Conservation (phyloP, 1,284 basidiomycete species). For the Naganishia liquefaciens region DNA sequence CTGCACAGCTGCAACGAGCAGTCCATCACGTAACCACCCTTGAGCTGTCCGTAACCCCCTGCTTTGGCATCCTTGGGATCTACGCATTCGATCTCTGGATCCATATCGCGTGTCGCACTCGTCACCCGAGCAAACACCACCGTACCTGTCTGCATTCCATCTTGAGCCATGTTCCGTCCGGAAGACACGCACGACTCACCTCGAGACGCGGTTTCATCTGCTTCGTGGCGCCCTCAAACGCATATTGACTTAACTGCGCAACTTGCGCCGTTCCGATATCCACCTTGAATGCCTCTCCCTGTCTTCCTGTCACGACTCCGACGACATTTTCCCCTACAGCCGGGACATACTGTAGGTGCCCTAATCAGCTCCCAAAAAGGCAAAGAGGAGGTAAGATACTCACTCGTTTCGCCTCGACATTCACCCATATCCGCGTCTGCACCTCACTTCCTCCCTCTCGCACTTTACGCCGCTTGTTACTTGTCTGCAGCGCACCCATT, state of each 20-base stretch:
- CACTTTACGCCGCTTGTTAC: conserved; percentile 32
- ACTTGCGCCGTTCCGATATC: conserved; percentile 57
- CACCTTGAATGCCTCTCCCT: conserved; percentile 58
- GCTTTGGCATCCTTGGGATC: conserved; percentile 56
- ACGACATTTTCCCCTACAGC: conserved; percentile 56
- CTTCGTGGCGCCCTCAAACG: conserved; percentile 59
- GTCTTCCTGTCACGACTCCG: conserved; percentile 56
- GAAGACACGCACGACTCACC: conserved; percentile 42
- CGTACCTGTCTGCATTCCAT: conserved; percentile 53
- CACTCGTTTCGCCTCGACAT: conserved; percentile 49
- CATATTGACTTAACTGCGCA: conserved; percentile 56
- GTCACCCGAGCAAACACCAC: conserved; percentile 57
- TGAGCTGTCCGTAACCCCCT: conserved; percentile 57
- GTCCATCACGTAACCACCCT: conserved; percentile 52
- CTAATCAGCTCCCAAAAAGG: neutral
- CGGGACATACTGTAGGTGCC: conserved; percentile 52
- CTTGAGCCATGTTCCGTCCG: neutral
- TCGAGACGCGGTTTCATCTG: conserved; percentile 58
- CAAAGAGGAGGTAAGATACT: conserved; percentile 13
- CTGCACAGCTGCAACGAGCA: conserved; percentile 50
- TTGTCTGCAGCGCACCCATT: conserved; percentile 43
- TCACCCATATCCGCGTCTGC: conserved; percentile 44
- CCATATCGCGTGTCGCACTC: conserved; percentile 56
- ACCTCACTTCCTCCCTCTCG: conserved; percentile 34
- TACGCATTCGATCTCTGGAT: conserved; percentile 58